A percentile compares a stretch with the other conserved stretches of the same genome.
Conservation (phyloP, 2,329 filamentous ascomycete species). For the Dactylellina sp. region DNA sequence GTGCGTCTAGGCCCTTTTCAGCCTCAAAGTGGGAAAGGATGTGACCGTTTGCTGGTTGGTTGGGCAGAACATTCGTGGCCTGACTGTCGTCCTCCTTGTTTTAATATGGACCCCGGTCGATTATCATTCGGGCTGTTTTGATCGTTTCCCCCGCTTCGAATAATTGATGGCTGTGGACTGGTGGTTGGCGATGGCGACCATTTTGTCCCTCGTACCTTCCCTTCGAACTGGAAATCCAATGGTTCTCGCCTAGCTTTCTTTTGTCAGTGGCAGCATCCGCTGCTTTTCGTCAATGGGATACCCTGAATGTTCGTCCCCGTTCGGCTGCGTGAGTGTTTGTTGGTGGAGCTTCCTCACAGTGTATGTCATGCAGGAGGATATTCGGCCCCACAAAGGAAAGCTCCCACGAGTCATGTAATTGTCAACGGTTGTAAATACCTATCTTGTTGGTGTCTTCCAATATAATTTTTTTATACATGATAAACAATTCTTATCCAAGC, state of each 20-base stretch:
- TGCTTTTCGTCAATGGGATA: conserved; percentile 7
- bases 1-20: conserved; percentile 49
- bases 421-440: not conserved
- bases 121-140: conserved; percentile 25
- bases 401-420: not conserved
- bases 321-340: conserved; percentile 22
- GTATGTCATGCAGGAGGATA: too few relatives aligned
- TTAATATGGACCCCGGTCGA: conserved; percentile 29
- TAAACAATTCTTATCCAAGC: not conserved
- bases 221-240: not conserved
- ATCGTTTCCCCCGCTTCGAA: conserved; percentile 14
- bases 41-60: conserved; percentile 28
- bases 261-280: conserved; percentile 11
- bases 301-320: conserved; percentile 3
- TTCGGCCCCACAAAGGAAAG: not conserved
- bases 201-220: not conserved
- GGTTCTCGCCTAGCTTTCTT: conserved; percentile 22
- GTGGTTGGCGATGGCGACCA: conserved; percentile 24
- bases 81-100: conserved; percentile 27
- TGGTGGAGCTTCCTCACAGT: conserved; percentile 13
- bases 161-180: conserved; percentile 4
- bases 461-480: not conserved
- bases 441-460: not conserved
- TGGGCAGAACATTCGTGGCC: conserved; percentile 45
- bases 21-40: conserved; percentile 37